These are phyloP conservation scores for Suillus variegatus DNA, from an alignment of 768 basidiomycete genomes.

Conservation along the genomic window DNA sequence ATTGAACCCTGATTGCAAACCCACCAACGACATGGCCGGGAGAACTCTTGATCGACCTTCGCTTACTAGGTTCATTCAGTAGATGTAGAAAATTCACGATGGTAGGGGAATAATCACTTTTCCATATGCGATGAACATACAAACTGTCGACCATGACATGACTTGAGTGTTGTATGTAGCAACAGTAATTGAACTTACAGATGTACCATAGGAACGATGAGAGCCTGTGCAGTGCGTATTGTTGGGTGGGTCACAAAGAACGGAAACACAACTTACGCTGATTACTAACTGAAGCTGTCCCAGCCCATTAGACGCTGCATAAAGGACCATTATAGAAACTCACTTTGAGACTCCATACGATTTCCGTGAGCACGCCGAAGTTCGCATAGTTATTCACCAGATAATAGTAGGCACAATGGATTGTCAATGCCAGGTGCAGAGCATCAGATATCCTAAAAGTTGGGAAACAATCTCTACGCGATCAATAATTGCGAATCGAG, in stretches of 20 bases:
- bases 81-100: neutral
- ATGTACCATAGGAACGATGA: neutral
- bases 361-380: neutral
- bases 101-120: neutral
- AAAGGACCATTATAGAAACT: neutral
- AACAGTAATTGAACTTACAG: neutral
- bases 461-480: no score
- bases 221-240: neutral
- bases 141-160: no score
- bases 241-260: no score
- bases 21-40: neutral
- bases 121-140: constrained; percentile 1
- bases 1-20: neutral
- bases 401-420: neutral
- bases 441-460: neutral
- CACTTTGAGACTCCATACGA: constrained; percentile 1
- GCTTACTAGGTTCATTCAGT: neutral
- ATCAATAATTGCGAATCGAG: neutral
- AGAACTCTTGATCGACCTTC: neutral
- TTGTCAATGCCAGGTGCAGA: neutral
- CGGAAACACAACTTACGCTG: neutral
- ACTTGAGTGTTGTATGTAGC: no score
- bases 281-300: neutral
- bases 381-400: neutral
- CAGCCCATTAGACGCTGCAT: neutral